Conservation (phyloP, 805 yeast genomes). For the Lachancea fermentati region DNA sequence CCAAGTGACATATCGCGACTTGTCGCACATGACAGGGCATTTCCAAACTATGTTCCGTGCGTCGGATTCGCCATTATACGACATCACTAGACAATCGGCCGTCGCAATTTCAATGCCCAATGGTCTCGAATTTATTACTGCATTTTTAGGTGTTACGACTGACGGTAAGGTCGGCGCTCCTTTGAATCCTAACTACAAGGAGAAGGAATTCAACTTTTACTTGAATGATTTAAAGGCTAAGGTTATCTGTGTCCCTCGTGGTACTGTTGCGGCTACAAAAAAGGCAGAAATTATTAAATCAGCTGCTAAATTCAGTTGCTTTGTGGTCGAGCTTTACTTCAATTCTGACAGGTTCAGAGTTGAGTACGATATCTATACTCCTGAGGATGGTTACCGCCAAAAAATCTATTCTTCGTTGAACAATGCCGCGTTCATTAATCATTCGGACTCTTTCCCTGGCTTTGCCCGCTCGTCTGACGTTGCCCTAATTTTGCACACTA, state of each 20-base stretch:
- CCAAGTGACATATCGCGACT: constrained; percentile 39
- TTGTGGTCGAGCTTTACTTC: constrained; percentile 50
- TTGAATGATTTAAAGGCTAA: constrained; percentile 53
- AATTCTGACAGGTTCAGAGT: constrained; percentile 37
- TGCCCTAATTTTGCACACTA: constrained; percentile 64
- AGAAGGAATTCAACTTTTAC: constrained; percentile 58
- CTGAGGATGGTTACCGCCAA: constrained; percentile 23
- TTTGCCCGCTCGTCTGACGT: constrained; percentile 44
- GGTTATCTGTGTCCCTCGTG: constrained; percentile 53
- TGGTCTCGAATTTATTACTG: constrained; percentile 49
- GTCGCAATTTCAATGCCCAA: constrained; percentile 60
- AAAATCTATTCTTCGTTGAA: constrained; percentile 23
- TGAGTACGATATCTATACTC: constrained; percentile 35
- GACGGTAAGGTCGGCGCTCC: constrained; percentile 62
- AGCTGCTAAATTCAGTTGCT: constrained; percentile 43
- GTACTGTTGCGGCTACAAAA: constrained; percentile 32
- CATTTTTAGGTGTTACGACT: constrained; percentile 53
- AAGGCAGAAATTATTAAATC: constrained; percentile 43
- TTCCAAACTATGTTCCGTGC: constrained; percentile 44
- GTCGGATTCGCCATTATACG: constrained; percentile 38
- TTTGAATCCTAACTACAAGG: constrained; percentile 56
- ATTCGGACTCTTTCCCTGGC: constrained; percentile 34
- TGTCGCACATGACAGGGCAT: constrained; percentile 41
- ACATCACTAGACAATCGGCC: constrained; percentile 37
- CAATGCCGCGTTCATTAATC: constrained; percentile 31